Evolutionary conservation across 306 rosid genomes (phyloP).

Genomic region (Casuarina equisetifolia): DNA sequence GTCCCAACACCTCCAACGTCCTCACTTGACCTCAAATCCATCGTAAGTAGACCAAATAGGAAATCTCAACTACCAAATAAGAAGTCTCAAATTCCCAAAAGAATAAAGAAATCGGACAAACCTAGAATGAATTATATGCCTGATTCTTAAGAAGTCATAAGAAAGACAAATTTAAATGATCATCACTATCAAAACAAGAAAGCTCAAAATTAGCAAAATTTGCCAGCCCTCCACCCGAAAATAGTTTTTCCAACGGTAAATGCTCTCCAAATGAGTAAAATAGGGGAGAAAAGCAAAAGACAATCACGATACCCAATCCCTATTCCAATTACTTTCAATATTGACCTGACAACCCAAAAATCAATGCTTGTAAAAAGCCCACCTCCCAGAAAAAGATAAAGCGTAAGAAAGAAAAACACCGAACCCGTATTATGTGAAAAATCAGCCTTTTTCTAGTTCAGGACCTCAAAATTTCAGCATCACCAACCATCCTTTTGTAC

Average conservation of each 20-base stretch:
- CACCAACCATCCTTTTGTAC: conserved; percentile 22
- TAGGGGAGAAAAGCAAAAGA: neutral
- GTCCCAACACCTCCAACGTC: conserved; percentile 28
- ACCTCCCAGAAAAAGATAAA: conserved; percentile 8
- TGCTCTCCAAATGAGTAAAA: conserved; percentile 10
- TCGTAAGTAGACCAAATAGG: conserved; percentile 28
- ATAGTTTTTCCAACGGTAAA: neutral
- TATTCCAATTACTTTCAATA: conserved; percentile 29
- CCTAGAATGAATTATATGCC: neutral
- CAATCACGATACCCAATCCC: conserved; percentile 17
- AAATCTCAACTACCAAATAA: conserved; percentile 22
- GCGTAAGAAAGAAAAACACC: neutral
- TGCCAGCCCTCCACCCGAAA: neutral
- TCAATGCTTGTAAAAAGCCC: neutral
- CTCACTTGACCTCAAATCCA: conserved; percentile 38
- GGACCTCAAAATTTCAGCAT: conserved; percentile 23
- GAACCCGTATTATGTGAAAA: neutral
- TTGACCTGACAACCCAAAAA: conserved; percentile 35
- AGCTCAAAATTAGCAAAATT: neutral
- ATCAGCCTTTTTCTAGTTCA: conserved; percentile 17
- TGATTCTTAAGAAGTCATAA: neutral
- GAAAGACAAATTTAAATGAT: neutral
- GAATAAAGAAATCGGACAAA: neutral
- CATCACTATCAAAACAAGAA: conserved; percentile 13
- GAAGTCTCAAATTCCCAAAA: conserved; percentile 23